Evolutionary conservation across 176 grass and related monocot genomes (phyloP).

Genomic region (Thalia dealbata): DNA sequence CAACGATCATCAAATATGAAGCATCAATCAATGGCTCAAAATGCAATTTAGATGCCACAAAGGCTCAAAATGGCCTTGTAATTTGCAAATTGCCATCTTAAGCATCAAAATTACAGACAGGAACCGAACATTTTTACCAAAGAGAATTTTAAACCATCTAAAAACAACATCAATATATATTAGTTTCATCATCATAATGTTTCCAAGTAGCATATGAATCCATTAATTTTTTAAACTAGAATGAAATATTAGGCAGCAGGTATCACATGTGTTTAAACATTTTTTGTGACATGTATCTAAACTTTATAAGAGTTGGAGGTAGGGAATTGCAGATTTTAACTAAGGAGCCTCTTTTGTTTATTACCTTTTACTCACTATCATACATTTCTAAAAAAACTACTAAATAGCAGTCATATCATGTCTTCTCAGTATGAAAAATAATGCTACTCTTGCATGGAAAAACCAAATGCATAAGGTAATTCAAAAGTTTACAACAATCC

Average conservation of each 20-base stretch:
- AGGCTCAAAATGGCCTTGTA: not conserved
- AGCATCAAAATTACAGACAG: too few species aligned
- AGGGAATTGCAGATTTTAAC: not conserved
- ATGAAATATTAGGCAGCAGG: not conserved
- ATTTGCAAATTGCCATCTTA: not conserved
- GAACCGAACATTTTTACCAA: too few species aligned
- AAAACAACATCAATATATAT: not conserved
- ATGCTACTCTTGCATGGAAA: not conserved
- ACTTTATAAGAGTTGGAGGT: not conserved
- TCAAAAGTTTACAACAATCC: not conserved
- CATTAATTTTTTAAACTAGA: not conserved
- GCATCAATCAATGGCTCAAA: not conserved
- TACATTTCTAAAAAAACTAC: not conserved
- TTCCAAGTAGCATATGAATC: not conserved
- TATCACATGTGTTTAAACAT: not conserved
- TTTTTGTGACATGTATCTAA: not conserved
- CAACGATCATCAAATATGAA: not conserved
- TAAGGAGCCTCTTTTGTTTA: not conserved
- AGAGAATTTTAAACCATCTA: too few species aligned
- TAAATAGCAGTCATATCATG: too few species aligned
- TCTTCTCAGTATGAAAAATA: not conserved
- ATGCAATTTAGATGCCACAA: not conserved
- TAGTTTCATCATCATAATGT: not conserved
- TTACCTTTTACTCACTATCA: not conserved
- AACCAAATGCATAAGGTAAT: not conserved